phyloP scores from a whole-genome alignment of 805 yeast genomes.

The Candida rishiriensis region DNA sequence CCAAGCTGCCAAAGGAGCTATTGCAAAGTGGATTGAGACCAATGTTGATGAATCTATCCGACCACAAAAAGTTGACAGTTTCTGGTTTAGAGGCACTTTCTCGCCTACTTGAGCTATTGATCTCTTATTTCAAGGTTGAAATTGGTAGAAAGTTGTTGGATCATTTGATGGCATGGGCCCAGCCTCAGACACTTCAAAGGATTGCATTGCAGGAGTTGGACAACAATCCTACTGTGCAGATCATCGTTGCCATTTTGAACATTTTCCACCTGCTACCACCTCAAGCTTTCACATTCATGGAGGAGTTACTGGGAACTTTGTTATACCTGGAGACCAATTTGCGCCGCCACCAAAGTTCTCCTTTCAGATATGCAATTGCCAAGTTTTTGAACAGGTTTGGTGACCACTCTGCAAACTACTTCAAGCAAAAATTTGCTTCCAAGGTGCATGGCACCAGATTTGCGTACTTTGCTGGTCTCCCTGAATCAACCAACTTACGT shows the following conservation, averaged over 20 bases:
- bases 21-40: constrained; percentile 95
- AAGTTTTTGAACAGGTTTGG: constrained; percentile 82
- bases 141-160: constrained; percentile 90
- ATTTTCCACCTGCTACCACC: constrained; percentile 90
- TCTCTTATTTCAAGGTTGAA: constrained; percentile 93
- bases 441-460: constrained; percentile 63
- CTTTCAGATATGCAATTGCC: constrained; percentile 88
- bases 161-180: constrained; percentile 95
- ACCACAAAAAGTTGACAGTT: constrained; percentile 84
- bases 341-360: constrained; percentile 81
- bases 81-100: constrained; percentile 91
- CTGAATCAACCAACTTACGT: constrained; percentile 54
- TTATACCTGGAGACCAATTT: constrained; percentile 75
- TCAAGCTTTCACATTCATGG: constrained; percentile 87
- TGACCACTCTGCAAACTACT: constrained; percentile 65
- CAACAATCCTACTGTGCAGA: constrained; percentile 76
- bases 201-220: constrained; percentile 77
- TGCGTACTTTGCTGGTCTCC: constrained; percentile 57
- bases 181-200: constrained; percentile 68
- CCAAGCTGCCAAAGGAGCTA: constrained; percentile 87
- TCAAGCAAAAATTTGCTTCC: constrained; percentile 58
- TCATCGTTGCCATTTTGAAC: constrained; percentile 84
- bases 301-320: constrained; percentile 73
- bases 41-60: constrained; percentile 90
- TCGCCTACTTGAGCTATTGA: constrained; percentile 74